Conservation (phyloP, 768 basidiomycete species). For the Cyclocybe aegerita region DNA sequence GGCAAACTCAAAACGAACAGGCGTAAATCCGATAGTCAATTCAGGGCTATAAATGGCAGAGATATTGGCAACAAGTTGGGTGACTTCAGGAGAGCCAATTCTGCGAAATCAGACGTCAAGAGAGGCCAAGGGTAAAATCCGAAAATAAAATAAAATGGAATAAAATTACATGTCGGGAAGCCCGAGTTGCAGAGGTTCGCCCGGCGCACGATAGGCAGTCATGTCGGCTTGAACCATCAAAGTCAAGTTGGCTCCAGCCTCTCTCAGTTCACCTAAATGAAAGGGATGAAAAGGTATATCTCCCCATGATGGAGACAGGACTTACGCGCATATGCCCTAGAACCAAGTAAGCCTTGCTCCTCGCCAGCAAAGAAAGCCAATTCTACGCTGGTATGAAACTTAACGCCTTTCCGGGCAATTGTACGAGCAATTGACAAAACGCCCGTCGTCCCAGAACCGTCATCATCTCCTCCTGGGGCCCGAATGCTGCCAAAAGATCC, state of each 20-base stretch:
- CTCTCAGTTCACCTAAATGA: constrained; percentile 54
- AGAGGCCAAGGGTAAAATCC: not conserved
- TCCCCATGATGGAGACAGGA: constrained; percentile 5
- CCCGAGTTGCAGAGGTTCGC: constrained; percentile 82
- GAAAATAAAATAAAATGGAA: not conserved
- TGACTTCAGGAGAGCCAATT: constrained; percentile 76
- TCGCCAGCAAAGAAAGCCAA: constrained; percentile 88
- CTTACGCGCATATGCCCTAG: constrained; percentile 77
- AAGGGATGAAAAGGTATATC: not conserved
- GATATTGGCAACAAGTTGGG: constrained; percentile 72
- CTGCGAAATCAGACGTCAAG: constrained; percentile 33
- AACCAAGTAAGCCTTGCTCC: constrained; percentile 86
- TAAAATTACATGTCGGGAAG: constrained; percentile 63
- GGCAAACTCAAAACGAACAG: constrained; percentile 36
- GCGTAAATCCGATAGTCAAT: constrained; percentile 64
- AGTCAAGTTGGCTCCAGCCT: constrained; percentile 61
- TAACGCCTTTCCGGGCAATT: constrained; percentile 63
- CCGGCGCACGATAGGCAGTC: constrained; percentile 79
- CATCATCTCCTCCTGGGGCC: constrained; percentile 56
- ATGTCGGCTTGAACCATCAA: constrained; percentile 93
- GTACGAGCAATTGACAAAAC: constrained; percentile 80
- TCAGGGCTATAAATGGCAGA: constrained; percentile 83
- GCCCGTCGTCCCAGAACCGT: constrained; percentile 61
- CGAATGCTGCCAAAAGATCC: constrained; percentile 81
- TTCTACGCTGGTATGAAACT: constrained; percentile 76